A percentile compares a stretch with the other conserved stretches of the same genome.
Conservation (phyloP, 352 stramenopile genomes). For the Pythium insidiosum region DNA sequence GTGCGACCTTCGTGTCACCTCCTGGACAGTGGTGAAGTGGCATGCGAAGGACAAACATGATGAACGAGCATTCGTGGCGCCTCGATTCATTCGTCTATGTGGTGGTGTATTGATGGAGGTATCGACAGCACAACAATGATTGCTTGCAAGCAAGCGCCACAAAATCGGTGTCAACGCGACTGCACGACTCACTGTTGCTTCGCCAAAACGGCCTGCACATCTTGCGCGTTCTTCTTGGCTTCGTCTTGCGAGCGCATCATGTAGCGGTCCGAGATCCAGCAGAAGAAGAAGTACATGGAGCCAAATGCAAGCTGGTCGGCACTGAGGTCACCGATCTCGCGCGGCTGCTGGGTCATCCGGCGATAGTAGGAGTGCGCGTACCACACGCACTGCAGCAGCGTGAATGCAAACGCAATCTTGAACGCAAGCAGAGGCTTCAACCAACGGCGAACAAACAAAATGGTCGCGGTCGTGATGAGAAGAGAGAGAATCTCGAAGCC, state of each 20-base stretch:
- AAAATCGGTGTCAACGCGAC: too few relatives aligned
- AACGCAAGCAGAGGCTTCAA: conserved; percentile 58
- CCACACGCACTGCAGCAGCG: conserved; percentile 65
- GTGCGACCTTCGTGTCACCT: too few relatives aligned
- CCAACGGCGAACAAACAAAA: conserved; percentile 60
- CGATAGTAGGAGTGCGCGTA: conserved; percentile 41
- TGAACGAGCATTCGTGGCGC: too few relatives aligned
- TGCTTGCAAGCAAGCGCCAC: too few relatives aligned
- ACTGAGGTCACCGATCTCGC: conserved; percentile 44
- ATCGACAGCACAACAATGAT: too few relatives aligned
- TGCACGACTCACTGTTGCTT: conserved; percentile 8
- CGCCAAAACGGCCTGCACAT: conserved; percentile 43
- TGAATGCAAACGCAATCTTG: conserved; percentile 70
- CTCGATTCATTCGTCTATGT: too few relatives aligned
- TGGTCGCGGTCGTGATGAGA: conserved; percentile 36
- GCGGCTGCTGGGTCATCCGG: conserved; percentile 31
- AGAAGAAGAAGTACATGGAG: conserved; percentile 65
- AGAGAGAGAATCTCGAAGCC: conserved; percentile 59
- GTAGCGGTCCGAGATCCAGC: conserved; percentile 71
- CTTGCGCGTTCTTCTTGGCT: conserved; percentile 53
- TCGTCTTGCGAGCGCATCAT: conserved; percentile 64
- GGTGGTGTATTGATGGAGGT: too few relatives aligned
- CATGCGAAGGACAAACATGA: too few relatives aligned
- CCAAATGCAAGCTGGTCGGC: conserved; percentile 63
- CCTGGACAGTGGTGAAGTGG: too few relatives aligned